phyloP scores from a whole-genome alignment of 2,329 filamentous ascomycete genomes.

The Sarocladium kiliense region DNA sequence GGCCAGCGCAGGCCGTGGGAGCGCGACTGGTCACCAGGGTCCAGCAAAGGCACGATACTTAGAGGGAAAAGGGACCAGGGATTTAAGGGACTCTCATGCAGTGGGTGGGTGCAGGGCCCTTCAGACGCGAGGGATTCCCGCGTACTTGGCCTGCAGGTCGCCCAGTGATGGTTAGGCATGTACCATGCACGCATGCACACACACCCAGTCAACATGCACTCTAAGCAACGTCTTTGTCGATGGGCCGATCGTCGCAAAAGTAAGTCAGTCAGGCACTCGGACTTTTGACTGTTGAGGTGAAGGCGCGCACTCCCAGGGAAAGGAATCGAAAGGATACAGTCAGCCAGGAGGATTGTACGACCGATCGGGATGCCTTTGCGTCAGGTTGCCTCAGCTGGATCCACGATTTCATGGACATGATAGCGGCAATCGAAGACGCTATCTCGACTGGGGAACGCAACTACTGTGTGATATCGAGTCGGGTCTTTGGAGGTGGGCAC shows the following conservation, averaged over 20 bases:
- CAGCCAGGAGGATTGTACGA: no score
- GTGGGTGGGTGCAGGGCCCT: not conserved
- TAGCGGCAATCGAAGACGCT: not conserved
- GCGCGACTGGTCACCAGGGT: slow-evolving; percentile 5
- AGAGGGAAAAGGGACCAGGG: not conserved
- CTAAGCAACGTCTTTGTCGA: not conserved
- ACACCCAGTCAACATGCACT: not conserved
- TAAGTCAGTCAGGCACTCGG: no score
- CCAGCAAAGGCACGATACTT: not conserved
- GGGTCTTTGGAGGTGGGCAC: not conserved
- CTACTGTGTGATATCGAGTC: not conserved
- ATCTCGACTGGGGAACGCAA: not conserved
- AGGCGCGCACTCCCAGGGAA: no score
- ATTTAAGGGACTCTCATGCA: not conserved
- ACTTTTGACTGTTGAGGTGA: not conserved
- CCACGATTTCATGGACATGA: not conserved
- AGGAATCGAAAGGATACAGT: no score
- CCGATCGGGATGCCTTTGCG: no score
- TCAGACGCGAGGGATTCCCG: not conserved
- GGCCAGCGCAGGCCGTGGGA: not conserved
- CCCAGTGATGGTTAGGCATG: not conserved
- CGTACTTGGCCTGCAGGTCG: not conserved
- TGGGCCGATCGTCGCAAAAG: not conserved
- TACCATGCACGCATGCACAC: not conserved
- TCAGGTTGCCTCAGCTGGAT: not conserved